phyloP scores from a whole-genome alignment of 495 filamentous ascomycete genomes.

The Oidiodendron maius region DNA sequence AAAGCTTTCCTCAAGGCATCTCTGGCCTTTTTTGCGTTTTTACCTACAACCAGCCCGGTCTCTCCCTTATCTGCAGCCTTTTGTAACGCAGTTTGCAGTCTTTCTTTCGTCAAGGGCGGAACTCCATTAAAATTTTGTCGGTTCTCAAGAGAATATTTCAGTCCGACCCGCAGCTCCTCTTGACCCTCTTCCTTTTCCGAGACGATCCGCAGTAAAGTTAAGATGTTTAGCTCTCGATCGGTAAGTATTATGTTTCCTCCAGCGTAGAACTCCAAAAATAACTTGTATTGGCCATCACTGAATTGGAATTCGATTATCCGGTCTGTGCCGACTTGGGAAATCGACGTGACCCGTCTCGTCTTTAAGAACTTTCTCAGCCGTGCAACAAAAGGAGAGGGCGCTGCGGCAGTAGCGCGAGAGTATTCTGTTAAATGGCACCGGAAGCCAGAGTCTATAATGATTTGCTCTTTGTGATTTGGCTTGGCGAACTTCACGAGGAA shows the following conservation, averaged over 20 bases:
- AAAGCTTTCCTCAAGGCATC: slow-evolving; percentile 74
- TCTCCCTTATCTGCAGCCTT: slow-evolving; percentile 51
- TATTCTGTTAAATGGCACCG: slow-evolving; percentile 91
- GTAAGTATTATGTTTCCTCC: slow-evolving; percentile 92
- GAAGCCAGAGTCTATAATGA: slow-evolving; percentile 92
- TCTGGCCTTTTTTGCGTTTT: slow-evolving; percentile 67
- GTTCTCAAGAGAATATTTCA: slow-evolving; percentile 72
- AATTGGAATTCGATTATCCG: slow-evolving; percentile 89
- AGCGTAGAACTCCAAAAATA: slow-evolving; percentile 95
- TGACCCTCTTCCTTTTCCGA: slow-evolving; percentile 57
- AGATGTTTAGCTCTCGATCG: slow-evolving; percentile 69
- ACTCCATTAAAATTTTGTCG: slow-evolving; percentile 76
- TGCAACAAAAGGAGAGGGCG: slow-evolving; percentile 77
- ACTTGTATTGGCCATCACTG: slow-evolving; percentile 78
- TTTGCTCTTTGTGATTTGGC: slow-evolving; percentile 76
- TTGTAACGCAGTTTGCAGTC: slow-evolving; percentile 63
- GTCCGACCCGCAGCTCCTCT: slow-evolving; percentile 69
- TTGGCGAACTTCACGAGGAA: slow-evolving; percentile 91
- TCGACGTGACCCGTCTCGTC: slow-evolving; percentile 72
- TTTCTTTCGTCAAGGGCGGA: slow-evolving; percentile 64
- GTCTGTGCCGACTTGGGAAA: slow-evolving; percentile 87
- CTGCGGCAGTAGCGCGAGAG: slow-evolving; percentile 73
- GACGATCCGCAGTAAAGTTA: slow-evolving; percentile 78
- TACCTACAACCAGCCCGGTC: slow-evolving; percentile 36
- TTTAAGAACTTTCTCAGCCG: slow-evolving; percentile 81